A percentile compares a stretch with the other conserved stretches of the same genome.
Conservation (phyloP, 2,329 filamentous ascomycete species). For the Fusarium mexicanum region DNA sequence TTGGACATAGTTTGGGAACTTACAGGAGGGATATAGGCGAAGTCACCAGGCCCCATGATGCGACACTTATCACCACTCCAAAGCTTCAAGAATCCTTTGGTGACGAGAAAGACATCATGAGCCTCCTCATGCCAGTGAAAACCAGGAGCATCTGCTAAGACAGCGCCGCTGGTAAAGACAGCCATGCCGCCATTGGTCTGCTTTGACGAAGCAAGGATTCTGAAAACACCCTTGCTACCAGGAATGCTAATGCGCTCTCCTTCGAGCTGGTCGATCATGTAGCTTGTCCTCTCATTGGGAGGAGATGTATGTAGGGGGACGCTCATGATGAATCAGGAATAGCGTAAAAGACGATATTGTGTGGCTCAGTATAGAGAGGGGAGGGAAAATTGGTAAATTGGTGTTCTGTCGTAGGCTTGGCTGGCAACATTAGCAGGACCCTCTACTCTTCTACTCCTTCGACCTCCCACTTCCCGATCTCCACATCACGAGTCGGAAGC, state of each 20-base stretch:
- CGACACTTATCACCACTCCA: constrained; percentile 67
- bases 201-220: constrained; percentile 61
- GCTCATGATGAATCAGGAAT: constrained; percentile 37
- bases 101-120: constrained; percentile 66
- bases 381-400: not conserved
- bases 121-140: constrained; percentile 67
- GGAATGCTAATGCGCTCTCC: constrained; percentile 63
- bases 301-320: constrained; percentile 48
- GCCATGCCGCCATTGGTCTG: constrained; percentile 62
- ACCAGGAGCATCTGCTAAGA: constrained; percentile 57
- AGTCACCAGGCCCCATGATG: constrained; percentile 64
- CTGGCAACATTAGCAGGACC: not conserved
- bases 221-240: constrained; percentile 61
- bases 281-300: constrained; percentile 50
- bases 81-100: constrained; percentile 64
- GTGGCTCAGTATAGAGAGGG: too few relatives aligned
- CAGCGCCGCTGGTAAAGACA: constrained; percentile 60
- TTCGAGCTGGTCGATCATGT: constrained; percentile 59
- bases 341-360: not conserved
- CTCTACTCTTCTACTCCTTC: not conserved
- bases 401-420: not conserved
- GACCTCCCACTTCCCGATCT: not conserved
- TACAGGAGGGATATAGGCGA: constrained; percentile 67
- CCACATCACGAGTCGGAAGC: not conserved
- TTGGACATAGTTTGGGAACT: not conserved